Evolutionary conservation across 2,329 filamentous ascomycete species (phyloP), one percentile per base, ranked within the genome.

Genomic region (Fusarium armeniacum): DNA sequence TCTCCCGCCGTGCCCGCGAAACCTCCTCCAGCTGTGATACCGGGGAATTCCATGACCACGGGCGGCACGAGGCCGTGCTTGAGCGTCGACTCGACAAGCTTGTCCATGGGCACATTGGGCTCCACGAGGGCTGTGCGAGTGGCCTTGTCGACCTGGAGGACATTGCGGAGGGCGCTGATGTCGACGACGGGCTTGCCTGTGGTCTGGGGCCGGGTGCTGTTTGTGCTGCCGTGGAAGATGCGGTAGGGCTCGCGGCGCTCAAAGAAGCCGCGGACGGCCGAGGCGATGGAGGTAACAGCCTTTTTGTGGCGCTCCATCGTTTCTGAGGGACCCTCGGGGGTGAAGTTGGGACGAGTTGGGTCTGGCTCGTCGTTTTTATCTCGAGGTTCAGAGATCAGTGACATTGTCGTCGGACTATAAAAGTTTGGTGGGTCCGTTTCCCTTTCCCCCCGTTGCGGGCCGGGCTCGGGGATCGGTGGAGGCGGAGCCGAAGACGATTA

Each of bases 191-290:
- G 86, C 74, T 84, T 83, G 20, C 78, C 76, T 35, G 78, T 79
- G 43, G 83, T 83, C 35, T 82, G 79, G 11, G 84, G 84, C 15
- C 92, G 89, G 35, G 92, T 94, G 78, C 88, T 92, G 80, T 93
- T 93, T 15, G 91, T 93, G 1, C 90, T 89, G 63, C 92, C 92
- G 78, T 94, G 91, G 71, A 89, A 91, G 75, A 94, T 91, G 20
- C 91, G 86, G 78, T 92, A 94, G 5, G 90, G 86, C 76, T 82
- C 77, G 56, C 81, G 77, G 13, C 72, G 75, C 13, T 78, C 74
- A 54, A 83, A 76, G 73, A 87, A 86, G 10, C 81, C 74, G 66
- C 77, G 77, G 45, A 86, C 79, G 30, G 81, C 78, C 38, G 76
- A 74, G 3, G 84, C 79, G 49, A 87, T 81, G 53, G 76, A 73